Evolutionary conservation across 2,329 filamentous ascomycete genomes (phyloP), one percentile per base, ranked within the genome.

Genomic region (Dryadomyces quercivorus): DNA sequence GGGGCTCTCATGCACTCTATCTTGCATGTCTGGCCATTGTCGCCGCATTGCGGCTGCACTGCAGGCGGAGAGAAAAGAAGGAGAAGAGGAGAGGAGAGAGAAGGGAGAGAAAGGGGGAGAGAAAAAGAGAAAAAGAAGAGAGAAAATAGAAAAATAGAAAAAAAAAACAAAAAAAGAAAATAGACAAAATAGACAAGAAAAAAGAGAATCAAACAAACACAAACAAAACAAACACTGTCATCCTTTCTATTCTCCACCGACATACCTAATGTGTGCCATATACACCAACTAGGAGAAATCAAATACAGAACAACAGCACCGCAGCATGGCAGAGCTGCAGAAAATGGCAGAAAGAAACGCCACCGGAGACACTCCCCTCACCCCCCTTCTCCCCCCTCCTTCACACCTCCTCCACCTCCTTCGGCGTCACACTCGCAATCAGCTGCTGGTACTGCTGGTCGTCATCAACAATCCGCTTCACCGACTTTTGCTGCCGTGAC

Each of bases 401-500:
- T 45, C 47, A 55, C 18, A 15, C 51, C 42, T 61, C 60, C 48
- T 60, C 60, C 45, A 52, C 53, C 53, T 65, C 62, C 59, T 62
- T 63, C 48, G 65, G 65, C 49, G 65, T 70, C 45, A 73, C 61
- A 46, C 64, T 63, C 31, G 66, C 57, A 44, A 77, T 74, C 46
- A 75, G 75, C 53, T 58, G 68, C 59, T 74, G 70, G 60, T 76
- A 76, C 57, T 72, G 67, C 55, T 74, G 72, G 43, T 75, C 72
- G 26, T 72, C 70, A 3, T 68, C 67, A 51, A 65, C 55, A 7
- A 65, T 61, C 55, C 64, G 68, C 40, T 53, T 55, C 9, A 55
- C 53, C 1, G 55, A 52, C 44, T 50, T 55, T 22, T 52, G 57
- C 49, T 55, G 59, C 6, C 55, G 42, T 7, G 56, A 49, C 21